phyloP scores from a whole-genome alignment of 2,329 filamentous ascomycete genomes.

The Penicillium sp. region DNA sequence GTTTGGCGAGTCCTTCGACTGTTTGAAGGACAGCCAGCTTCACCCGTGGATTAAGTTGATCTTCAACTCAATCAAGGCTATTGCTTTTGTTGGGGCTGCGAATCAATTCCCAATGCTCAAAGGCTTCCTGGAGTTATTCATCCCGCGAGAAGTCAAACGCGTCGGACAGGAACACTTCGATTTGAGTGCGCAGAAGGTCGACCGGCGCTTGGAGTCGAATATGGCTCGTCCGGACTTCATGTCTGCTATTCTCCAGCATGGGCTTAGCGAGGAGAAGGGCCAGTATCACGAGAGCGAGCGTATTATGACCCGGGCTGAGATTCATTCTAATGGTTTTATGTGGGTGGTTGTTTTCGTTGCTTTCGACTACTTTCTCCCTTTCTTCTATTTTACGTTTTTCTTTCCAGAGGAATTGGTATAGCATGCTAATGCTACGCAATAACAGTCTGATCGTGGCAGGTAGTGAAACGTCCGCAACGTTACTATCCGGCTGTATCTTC shows the following conservation, averaged over 20 bases:
- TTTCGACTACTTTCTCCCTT: background rate
- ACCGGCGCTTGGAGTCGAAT: conserved; percentile 17
- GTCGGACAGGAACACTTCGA: conserved; percentile 20
- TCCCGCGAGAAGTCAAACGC: conserved; percentile 10
- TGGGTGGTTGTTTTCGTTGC: background rate
- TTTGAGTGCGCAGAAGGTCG: conserved; percentile 17
- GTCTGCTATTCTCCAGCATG: conserved; percentile 22
- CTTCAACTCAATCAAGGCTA: conserved; percentile 24
- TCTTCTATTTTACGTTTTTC: background rate
- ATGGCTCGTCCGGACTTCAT: conserved; percentile 23
- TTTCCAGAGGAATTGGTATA: background rate
- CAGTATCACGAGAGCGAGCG: conserved; percentile 11
- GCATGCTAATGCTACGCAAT: background rate
- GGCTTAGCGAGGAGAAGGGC: conserved; percentile 16
- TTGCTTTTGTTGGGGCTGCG: conserved; percentile 14
- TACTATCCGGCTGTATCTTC: conserved; percentile 36
- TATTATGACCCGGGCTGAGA: conserved; percentile 23
- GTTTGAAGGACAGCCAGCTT: conserved; percentile 32
- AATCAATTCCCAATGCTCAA: conserved; percentile 19
- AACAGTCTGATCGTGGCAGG: conserved; percentile 34
- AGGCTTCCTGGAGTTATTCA: conserved; percentile 5
- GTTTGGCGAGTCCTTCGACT: conserved; percentile 41
- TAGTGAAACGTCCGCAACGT: conserved; percentile 41
- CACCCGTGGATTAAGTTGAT: conserved; percentile 43
- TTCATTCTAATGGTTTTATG: conserved; percentile 26